These are phyloP conservation scores for Pleurozium schreberi DNA, from an alignment of 225 moss, liverwort and hornwort species.

Conservation along the genomic window DNA sequence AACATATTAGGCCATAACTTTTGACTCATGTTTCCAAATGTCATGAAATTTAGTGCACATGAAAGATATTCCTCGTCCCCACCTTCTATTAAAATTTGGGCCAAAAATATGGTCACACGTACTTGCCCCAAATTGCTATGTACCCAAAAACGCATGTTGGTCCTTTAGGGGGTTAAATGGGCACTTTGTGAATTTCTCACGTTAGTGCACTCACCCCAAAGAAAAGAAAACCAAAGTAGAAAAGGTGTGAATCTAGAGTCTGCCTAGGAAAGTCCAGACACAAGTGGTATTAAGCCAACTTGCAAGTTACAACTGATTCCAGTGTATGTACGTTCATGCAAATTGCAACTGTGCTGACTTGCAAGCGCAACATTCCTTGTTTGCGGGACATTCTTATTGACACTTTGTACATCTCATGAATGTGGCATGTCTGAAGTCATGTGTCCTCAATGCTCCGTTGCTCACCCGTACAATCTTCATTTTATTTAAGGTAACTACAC, in stretches of 20 bases:
- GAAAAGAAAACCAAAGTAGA: too few relatives aligned
- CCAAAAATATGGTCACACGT: too few relatives aligned
- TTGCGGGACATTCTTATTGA: neutral
- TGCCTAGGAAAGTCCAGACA: neutral
- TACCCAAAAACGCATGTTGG: too few relatives aligned
- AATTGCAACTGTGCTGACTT: neutral
- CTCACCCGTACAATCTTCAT: neutral
- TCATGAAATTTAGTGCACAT: too few relatives aligned
- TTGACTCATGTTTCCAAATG: too few relatives aligned
- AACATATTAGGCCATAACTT: too few relatives aligned
- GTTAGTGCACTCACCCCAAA: neutral
- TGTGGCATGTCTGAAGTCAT: neutral
- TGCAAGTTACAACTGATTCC: neutral
- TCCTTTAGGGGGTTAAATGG: too few relatives aligned
- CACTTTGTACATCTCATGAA: neutral
- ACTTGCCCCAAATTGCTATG: fast-evolving
- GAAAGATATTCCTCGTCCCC: too few relatives aligned
- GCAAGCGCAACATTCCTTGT: neutral
- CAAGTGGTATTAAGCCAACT: neutral
- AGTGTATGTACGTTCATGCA: neutral
- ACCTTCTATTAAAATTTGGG: too few relatives aligned
- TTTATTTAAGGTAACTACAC: too few relatives aligned
- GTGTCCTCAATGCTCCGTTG: neutral
- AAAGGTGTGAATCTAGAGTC: neutral
- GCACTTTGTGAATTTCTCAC: neutral